These are phyloP conservation scores for Capsaspora owczarzaki DNA, from an alignment of 78 protist species.

Conservation along the genomic window DNA sequence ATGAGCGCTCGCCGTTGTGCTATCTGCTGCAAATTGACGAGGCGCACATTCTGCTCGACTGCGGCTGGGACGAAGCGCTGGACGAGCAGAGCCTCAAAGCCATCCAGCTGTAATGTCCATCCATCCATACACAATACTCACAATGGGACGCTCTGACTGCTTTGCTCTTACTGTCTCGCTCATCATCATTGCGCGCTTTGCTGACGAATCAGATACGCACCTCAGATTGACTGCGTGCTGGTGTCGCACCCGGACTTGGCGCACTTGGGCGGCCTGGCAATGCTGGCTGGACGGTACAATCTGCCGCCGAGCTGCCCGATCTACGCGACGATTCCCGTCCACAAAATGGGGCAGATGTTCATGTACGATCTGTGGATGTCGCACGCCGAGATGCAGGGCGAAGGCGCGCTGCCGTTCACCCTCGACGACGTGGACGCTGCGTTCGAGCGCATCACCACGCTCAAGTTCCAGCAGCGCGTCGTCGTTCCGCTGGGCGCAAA, in stretches of 20 bases:
- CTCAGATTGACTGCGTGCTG: slow-evolving; percentile 63
- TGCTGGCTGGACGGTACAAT: slow-evolving; percentile 40
- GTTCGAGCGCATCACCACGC: neutral
- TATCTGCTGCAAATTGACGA: slow-evolving; percentile 74
- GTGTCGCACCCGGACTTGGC: slow-evolving; percentile 74
- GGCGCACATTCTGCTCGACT: slow-evolving; percentile 76
- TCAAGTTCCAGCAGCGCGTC: slow-evolving; percentile 34
- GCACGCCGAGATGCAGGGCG: neutral
- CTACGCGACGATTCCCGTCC: slow-evolving; percentile 81
- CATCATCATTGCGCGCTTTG: too few relatives aligned
- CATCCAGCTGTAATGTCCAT: neutral
- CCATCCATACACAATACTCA: neutral
- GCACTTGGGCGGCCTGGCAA: slow-evolving; percentile 88
- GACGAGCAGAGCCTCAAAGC: slow-evolving; percentile 16
- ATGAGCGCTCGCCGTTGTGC: too few relatives aligned
- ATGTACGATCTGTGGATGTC: slow-evolving; percentile 64
- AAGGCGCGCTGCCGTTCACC: neutral
- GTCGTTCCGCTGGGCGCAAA: neutral
- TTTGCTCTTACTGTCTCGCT: neutral
- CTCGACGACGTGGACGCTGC: slow-evolving; percentile 48
- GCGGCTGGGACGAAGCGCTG: slow-evolving; percentile 76
- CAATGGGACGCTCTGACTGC: neutral
- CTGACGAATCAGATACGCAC: slow-evolving; percentile 27
- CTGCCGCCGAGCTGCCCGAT: slow-evolving; percentile 60
- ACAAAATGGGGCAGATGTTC: slow-evolving; percentile 76